Evolutionary conservation across 2,329 filamentous ascomycete genomes (phyloP), one percentile per base, ranked within the genome.

Genomic region (Penicillium sp.): DNA sequence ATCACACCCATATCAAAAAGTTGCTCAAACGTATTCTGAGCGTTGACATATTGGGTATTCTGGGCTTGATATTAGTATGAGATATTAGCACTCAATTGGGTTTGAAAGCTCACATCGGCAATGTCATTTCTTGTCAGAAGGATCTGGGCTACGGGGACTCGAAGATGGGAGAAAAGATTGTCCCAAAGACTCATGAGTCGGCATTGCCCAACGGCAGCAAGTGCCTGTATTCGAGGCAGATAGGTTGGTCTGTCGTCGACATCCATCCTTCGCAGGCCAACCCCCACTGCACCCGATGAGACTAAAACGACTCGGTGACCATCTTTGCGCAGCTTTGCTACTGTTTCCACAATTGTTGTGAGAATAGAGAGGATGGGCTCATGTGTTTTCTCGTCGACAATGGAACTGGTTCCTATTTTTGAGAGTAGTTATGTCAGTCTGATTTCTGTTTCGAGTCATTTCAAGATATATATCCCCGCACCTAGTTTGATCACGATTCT

Each of bases 131-230:
- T 84, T 4, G 95, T 98, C 64, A 99, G 82, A 31, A 99, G 82
- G 65, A 99, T 93, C 78, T 99, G 95, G 21, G 95, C 93, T 66
- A 99, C 89, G 2, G 93, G 93, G 76, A 98, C 92, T 58, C 87
- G 84, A 59, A 96, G 82, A 74, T 98, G 91, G 37, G 81, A 86
- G 74, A 99, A 99, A 8, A 98, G 78, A 66, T 90, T 90, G 71
- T 98, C 93, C 93, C 93, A 99, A 22, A 99, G 84, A 70, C 90
- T 91, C 82, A 99, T 96, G 45, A 99, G 84, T 61, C 92, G 88
- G 72, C 93, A 96, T 79, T 99, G 95, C 46, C 95, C 95, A 67
- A 99, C 96, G 46, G 95, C 95, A 58, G 95, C 95, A 56, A 99
- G 83, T 11, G 93, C 95, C 79, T 98, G 95, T 59, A 96, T 83